Evolutionary conservation across 108 stramenopile species (phyloP), one percentile per base, ranked within the genome.

Genomic region (Cyclotella atomus): DNA sequence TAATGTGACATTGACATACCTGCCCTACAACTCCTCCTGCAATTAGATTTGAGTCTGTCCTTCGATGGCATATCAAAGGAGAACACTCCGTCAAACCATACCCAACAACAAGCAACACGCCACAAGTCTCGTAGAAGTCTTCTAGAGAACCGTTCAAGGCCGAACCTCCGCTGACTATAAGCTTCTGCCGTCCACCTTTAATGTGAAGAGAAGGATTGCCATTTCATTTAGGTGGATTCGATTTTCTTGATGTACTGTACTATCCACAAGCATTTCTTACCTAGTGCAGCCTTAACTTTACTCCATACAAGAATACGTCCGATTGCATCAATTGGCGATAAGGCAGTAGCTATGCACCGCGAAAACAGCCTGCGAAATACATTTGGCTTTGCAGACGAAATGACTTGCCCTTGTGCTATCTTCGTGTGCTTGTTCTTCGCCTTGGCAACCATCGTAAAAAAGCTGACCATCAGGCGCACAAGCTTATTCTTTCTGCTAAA

Each of bases 1-100:
- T 41, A 41, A 12, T 9, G 38, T 28, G 5, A 28, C 27, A 57
- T 77, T 3, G 92, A 78, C 65, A 76, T 75, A 17, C 97, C 97
- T 28, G 87, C 91, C 43, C 93, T 91, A 55, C n/a, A n/a, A n/a
- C n/a, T n/a, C 97, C 97, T 10, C 81, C 88, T 12, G 86, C 79
- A 32, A 87, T 80, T 29, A 95, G 68, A 68, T 97, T 97, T 20
- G 59, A 68, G 57, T 91, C 88, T 19, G 68, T 75, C 50, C 91
- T 65, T 34, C 96, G 85, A 44, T 86, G 88, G 2, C 89, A 70
- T 25, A 95, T 71, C 38, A 97, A 67, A 17, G 94, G 96, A 27
- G 91, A 83, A 38, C 91, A 92, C 23, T 72, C 71, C 7, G 85
- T 87, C 43, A 70, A 61, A 3, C 84, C 84, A 57, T 85, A 85